These are phyloP conservation scores for Neonectria coccinea DNA, from an alignment of 2,329 filamentous ascomycete genomes.

Conservation along the genomic window DNA sequence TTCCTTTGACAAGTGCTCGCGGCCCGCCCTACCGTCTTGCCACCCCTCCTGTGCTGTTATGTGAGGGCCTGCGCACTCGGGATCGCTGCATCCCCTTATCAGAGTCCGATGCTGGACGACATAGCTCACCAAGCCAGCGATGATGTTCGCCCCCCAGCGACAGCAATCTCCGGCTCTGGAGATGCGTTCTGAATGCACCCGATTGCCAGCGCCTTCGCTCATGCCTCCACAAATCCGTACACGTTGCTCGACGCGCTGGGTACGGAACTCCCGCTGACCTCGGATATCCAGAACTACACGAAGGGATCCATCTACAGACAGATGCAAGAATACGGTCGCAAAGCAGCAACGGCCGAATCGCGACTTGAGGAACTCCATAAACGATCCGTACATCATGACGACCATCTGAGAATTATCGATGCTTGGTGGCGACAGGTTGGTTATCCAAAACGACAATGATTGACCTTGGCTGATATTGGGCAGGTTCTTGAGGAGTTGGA, in stretches of 20 bases:
- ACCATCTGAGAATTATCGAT: slow-evolving; percentile 91
- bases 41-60: slow-evolving; percentile 26
- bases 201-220: slow-evolving; percentile 37
- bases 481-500: slow-evolving; percentile 75
- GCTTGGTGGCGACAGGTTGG: slow-evolving; percentile 93
- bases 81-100: slow-evolving; percentile 44
- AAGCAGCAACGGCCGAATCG: slow-evolving; percentile 83
- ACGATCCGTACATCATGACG: slow-evolving; percentile 84
- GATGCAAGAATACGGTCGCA: slow-evolving; percentile 97
- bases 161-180: slow-evolving; percentile 47
- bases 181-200: slow-evolving; percentile 37
- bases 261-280: slow-evolving; percentile 43
- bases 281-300: slow-evolving; percentile 52
- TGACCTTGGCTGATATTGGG: slow-evolving; percentile 28
- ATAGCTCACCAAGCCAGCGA: slow-evolving; percentile 54
- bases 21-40: slow-evolving; percentile 25
- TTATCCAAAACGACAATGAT: neutral
- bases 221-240: slow-evolving; percentile 34
- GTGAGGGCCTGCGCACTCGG: slow-evolving; percentile 29
- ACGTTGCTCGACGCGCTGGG: slow-evolving; percentile 37
- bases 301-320: slow-evolving; percentile 98
- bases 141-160: slow-evolving; percentile 50
- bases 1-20: slow-evolving; percentile 35
- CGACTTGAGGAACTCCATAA: slow-evolving; percentile 85
- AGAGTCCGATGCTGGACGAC: slow-evolving; percentile 48